Evolutionary conservation across 148 eudicot species (phyloP), one percentile per base, ranked within the genome.

Genomic region (Rhododendron williamsianum): DNA sequence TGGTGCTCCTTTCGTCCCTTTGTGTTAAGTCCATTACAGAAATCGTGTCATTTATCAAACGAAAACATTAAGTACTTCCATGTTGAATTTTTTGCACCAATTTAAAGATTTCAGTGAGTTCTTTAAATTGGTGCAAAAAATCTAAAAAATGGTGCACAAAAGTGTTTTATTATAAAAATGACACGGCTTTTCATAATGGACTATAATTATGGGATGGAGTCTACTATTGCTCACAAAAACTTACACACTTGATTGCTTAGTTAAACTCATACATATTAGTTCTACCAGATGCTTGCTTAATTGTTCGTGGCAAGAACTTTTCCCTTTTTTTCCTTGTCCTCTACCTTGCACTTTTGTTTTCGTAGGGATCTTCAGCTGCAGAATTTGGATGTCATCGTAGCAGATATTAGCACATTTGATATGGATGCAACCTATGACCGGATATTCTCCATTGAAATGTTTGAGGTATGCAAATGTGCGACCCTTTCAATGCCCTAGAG

Each of bases 361-460:
- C 84, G 33, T 78, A 97, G 99, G 91, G 93, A 92, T 38, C 93
- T 88, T 78, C 87, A 93, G 88, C 91, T 97, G 90, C 86, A 93
- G 85, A 97, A 97, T 89, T 91, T 94, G 88, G 94, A 93, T 84
- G 89, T 97, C 82, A 89, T 92, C 76, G 98, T 94, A 5, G 98
- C 98, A 30, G 98, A 97, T 89, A 94, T 95, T 69, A 92, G 94
- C 87, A 92, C 92, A 74, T 95, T 94, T 58, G 95, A 95, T 16
- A 94, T 95, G 97, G 99, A 94, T 60, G 95, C 92, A 67, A 87
- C 92, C 36, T 95, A 90, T 89, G 98, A 97, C 89, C 87, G 98
- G 27, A 92, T 97, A 87, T 93, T 93, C 78, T 95, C 98, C 60
- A 93, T 97, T 63, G 99, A 94, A 89, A 97, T 95, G 99, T 95